Percentiles rank a stretch among this genome's conserved stretches.
Evolutionary conservation across 2,329 filamentous ascomycete genomes (phyloP).

Genomic region (Bipolaris cookei): DNA sequence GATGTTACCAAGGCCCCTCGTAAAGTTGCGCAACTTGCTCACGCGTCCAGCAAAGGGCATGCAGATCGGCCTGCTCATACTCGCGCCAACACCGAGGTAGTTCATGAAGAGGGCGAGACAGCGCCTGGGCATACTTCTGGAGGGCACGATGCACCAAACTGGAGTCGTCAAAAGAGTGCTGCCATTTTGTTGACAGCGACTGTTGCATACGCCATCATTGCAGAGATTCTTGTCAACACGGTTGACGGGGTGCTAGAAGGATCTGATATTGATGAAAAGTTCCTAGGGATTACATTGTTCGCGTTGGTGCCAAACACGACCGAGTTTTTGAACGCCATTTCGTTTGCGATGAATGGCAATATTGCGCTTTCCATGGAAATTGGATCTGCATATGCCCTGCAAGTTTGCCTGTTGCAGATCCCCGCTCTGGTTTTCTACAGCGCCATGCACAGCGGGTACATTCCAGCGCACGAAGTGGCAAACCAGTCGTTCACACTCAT

Average conservation of each 20-base stretch:
- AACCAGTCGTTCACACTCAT: constrained; percentile 80
- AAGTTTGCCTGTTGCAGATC: constrained; percentile 94
- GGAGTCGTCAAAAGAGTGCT: constrained; percentile 89
- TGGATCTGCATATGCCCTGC: constrained; percentile 92
- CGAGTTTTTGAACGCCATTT: constrained; percentile 98
- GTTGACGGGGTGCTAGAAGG: constrained; percentile 95
- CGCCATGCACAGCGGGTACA: constrained; percentile 69
- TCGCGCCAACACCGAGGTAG: constrained; percentile 55
- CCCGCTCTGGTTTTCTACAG: constrained; percentile 92
- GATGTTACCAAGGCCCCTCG: constrained; percentile 68
- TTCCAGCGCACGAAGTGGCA: constrained; percentile 61
- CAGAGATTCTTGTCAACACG: constrained; percentile 94
- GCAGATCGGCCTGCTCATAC: constrained; percentile 49
- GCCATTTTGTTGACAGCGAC: constrained; percentile 89
- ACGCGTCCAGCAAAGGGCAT: constrained; percentile 44
- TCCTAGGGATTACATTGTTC: constrained; percentile 94
- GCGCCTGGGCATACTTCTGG: constrained; percentile 54
- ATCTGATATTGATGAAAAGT: constrained; percentile 94
- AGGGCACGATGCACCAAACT: constrained; percentile 98
- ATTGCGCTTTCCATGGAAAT: constrained; percentile 99
- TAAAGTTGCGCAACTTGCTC: constrained; percentile 55
- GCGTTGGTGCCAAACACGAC: constrained; percentile 97
- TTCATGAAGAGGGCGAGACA: constrained; percentile 55
- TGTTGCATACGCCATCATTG: constrained; percentile 92
- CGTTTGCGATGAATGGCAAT: constrained; percentile 99